phyloP scores from a whole-genome alignment of 371 early-diverging fungal genomes.

The Mucor circinelloides region DNA sequence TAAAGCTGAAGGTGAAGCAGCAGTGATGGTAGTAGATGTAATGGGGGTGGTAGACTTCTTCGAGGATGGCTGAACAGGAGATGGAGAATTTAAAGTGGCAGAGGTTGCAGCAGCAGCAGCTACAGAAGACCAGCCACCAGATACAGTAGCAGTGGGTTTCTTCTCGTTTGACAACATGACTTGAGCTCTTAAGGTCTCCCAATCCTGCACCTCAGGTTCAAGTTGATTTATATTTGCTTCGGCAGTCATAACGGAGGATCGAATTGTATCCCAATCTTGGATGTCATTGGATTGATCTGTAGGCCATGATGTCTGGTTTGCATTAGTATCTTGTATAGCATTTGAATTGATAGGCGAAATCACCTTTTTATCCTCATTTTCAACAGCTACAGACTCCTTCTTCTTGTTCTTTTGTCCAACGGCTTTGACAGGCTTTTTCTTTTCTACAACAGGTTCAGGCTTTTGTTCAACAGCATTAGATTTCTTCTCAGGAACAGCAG shows the following conservation, averaged over 20 bases:
- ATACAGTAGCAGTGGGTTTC: neutral
- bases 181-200: slow-evolving; percentile 11
- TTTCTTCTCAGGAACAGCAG: neutral
- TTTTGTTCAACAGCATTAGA: neutral
- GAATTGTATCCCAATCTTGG: neutral
- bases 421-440: neutral
- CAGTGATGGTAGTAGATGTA: neutral
- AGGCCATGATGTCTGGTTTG: neutral
- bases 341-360: neutral
- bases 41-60: neutral
- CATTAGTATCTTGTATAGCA: neutral
- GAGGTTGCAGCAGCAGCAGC: neutral
- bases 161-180: neutral
- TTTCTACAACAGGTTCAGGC: neutral
- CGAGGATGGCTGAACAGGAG: neutral
- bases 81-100: neutral
- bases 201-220: slow-evolving; percentile 9
- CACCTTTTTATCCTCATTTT: neutral
- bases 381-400: neutral
- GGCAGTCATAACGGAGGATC: neutral
- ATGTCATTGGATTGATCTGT: neutral
- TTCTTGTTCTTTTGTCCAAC: neutral
- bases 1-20: neutral
- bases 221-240: neutral
- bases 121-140: slow-evolving; percentile 10